A percentile compares a stretch with the other conserved stretches of the same genome.
Conservation (phyloP, 2,329 filamentous ascomycete species). For the Aspergillus fumigatiaffinis region DNA sequence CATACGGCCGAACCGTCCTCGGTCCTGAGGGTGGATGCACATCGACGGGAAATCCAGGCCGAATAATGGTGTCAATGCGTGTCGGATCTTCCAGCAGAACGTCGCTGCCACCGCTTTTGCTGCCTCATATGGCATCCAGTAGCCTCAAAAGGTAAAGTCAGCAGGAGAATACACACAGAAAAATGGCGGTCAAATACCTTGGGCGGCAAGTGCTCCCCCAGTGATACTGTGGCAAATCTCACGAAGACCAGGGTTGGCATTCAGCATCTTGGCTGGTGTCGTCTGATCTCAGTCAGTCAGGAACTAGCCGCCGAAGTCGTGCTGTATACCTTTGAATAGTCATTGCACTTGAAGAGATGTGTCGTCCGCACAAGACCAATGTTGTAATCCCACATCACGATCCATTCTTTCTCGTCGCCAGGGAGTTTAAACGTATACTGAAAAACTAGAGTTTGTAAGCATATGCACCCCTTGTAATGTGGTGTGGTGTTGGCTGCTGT, state of each 20-base stretch:
- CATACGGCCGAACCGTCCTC: constrained; percentile 62
- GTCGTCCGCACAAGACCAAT: constrained; percentile 91
- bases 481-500: background rate
- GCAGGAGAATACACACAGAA: background rate
- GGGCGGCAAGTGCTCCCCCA: constrained; percentile 81
- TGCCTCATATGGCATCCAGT: constrained; percentile 92
- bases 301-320: background rate
- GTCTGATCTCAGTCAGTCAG: constrained; percentile 55
- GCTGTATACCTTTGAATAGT: constrained; percentile 72
- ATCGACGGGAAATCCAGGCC: constrained; percentile 71
- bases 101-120: constrained; percentile 83
- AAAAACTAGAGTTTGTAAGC: constrained; percentile 23
- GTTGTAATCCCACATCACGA: constrained; percentile 96
- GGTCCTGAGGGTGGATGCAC: constrained; percentile 63
- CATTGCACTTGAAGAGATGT: constrained; percentile 86
- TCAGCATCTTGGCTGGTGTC: constrained; percentile 77
- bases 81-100: constrained; percentile 81
- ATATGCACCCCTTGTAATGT: background rate
- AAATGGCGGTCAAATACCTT: constrained; percentile 58
- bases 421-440: constrained; percentile 75
- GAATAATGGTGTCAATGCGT: constrained; percentile 85
- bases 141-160: constrained; percentile 56
- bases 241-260: constrained; percentile 72
- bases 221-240: constrained; percentile 95
- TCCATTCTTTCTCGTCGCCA: constrained; percentile 62